Base-by-base conservation (phyloP, 108 stramenopile genomes). In the Nitzschia sp. region DNA sequence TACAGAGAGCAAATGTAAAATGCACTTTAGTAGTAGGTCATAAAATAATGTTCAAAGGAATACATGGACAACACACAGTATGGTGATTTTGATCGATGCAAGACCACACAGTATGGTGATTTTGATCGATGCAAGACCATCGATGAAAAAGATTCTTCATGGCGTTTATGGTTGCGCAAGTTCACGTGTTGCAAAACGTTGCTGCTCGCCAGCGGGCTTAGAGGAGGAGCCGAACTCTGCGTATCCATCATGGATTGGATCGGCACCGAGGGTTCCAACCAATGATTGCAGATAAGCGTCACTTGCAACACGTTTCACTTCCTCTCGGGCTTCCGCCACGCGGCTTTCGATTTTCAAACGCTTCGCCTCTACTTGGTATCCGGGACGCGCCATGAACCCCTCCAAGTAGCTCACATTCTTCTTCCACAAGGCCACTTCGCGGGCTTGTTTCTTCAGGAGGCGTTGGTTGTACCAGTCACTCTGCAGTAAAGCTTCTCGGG, bases 391-490 rank as follows among this genome's bases (percentile, higher is more conserved):
- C 66, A 84, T 58, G 60, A 84, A 81, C 25, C 61, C 58, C 48
- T 84, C 77, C 60, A 84, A 44, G 66, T 73, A 80, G 28, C 63
- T 63, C 36, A 84, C 76, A 29, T 80, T 79, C 23, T 77, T 73
- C 62, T 73, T 67, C 52, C 76, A 80, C 28, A 78, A 69, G 27
- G 52, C 65, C 2, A 75, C 61, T 57, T 84, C 83, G 11, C 76
- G 65, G 16, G 64, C 41, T 56, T 84, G 83, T 74, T 84, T 84
- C 55, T 74, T 76, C 31, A 78, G 41, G 22, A 84, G 75, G 34
- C 83, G 77, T 28, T 62, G 52, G 9, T 73, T 66, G 71, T 84
- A 84, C 83, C 83, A 84, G 28, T 84, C 66, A 65, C 80, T 81
- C 61, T 81, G 80, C 54, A 84, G 64, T 27, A 84, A 25, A 11